Evolutionary conservation across 1,284 basidiomycete species (phyloP).

Genomic region (Vanrija humicola): DNA sequence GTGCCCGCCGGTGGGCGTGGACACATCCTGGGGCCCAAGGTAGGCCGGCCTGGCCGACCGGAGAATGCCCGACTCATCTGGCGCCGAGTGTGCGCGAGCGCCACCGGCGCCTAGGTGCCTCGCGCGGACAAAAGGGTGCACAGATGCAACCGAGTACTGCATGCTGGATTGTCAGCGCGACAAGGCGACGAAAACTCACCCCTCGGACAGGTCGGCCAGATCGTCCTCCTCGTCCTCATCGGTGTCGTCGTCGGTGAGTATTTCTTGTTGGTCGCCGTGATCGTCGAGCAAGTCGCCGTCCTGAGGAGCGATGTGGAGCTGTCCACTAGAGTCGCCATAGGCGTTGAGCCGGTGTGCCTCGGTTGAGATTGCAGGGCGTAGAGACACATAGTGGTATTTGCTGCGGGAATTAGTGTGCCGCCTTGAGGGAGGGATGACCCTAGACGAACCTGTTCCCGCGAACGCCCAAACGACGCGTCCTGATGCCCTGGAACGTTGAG

Average conservation of each 20-base stretch:
- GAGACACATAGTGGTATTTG: constrained; percentile 51
- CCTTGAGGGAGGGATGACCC: no score
- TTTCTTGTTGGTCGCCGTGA: constrained; percentile 9
- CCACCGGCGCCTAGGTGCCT: background rate
- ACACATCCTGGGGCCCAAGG: constrained; percentile 1
- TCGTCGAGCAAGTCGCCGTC: constrained; percentile 18
- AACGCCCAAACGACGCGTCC: constrained; percentile 83
- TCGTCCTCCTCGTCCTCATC: constrained; percentile 39
- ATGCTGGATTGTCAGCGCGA: background rate
- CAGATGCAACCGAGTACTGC: constrained; percentile 4
- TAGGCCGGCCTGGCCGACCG: constrained; percentile 13
- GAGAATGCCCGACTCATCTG: constrained; percentile 9
- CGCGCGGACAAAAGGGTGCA: constrained; percentile 5
- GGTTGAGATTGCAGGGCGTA: constrained; percentile 76
- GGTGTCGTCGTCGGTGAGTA: constrained; percentile 24
- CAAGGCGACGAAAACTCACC: background rate
- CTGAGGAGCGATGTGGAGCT: constrained; percentile 20
- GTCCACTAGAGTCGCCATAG: constrained; percentile 57
- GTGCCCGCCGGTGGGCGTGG: constrained; percentile 1
- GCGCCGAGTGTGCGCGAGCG: background rate
- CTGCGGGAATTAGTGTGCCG: constrained; percentile 7
- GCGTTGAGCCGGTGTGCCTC: constrained; percentile 86
- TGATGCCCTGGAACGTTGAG: constrained; percentile 86
- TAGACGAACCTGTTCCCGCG: constrained; percentile 64
- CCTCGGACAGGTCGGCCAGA: constrained; percentile 16